Evolutionary conservation across 2,329 filamentous ascomycete species (phyloP).

Genomic region (Cladosporium halotolerans): DNA sequence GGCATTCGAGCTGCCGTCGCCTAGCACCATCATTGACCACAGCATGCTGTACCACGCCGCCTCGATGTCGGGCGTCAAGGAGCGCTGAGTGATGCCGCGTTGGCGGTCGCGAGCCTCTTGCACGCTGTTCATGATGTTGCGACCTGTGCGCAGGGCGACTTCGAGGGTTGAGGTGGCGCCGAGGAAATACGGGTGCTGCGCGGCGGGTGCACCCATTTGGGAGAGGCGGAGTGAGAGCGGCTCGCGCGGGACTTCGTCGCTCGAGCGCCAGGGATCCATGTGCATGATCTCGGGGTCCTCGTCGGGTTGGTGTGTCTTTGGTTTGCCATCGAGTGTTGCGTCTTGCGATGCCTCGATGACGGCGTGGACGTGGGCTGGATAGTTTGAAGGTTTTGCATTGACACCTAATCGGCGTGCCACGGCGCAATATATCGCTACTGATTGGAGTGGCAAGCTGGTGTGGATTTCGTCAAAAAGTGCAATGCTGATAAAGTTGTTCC

Average conservation of each 20-base stretch:
- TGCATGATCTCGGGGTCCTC: slow-evolving; percentile 50
- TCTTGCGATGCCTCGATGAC: slow-evolving; percentile 58
- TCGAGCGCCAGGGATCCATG: slow-evolving; percentile 71
- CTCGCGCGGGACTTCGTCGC: slow-evolving; percentile 56
- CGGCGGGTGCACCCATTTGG: slow-evolving; percentile 37
- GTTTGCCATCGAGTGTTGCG: slow-evolving; percentile 34
- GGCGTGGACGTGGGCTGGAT: slow-evolving; percentile 79
- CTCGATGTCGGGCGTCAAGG: slow-evolving; percentile 44
- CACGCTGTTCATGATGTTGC: slow-evolving; percentile 73
- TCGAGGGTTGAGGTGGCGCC: slow-evolving; percentile 57
- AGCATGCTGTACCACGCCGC: slow-evolving; percentile 64
- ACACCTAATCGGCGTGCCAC: slow-evolving; percentile 69
- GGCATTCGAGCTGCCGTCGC: slow-evolving; percentile 22
- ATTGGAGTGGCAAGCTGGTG: slow-evolving; percentile 78
- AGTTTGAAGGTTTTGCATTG: slow-evolving; percentile 69
- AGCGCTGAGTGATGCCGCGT: slow-evolving; percentile 19
- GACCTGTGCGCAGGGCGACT: slow-evolving; percentile 67
- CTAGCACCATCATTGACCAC: slow-evolving; percentile 56
- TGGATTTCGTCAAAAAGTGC: slow-evolving; percentile 67
- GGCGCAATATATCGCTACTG: slow-evolving; percentile 77
- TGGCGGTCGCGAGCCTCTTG: slow-evolving; percentile 40
- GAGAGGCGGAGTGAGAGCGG: slow-evolving; percentile 55
- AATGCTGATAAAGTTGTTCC: slow-evolving; percentile 83
- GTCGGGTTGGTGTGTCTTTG: slow-evolving; percentile 22
- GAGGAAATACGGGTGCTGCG: slow-evolving; percentile 49